Base-by-base conservation (phyloP, 2,329 filamentous ascomycete species). In the Colletotrichum tropicicola region DNA sequence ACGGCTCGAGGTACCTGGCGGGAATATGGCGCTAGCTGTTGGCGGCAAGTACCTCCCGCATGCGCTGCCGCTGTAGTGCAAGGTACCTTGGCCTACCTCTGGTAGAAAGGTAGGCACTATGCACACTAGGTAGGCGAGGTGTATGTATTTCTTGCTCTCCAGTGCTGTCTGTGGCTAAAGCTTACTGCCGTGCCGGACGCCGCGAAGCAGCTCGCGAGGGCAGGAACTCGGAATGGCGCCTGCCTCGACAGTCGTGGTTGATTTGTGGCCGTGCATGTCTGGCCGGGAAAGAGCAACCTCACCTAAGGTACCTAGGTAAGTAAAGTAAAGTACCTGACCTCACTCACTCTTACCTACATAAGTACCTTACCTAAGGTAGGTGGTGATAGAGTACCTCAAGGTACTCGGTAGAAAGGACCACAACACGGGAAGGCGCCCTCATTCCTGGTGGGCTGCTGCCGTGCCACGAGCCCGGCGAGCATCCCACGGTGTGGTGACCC, bases 401-500 rank as follows among this genome's bases (percentile, higher is more conserved):
- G 32, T 13, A 13, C 12, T 35, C 32, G n/a, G n/a, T 35, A 15
- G 32, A 15, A 35, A 35, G n/a, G 5, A 35, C 12, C 32, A 35
- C 12, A 6, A 35, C 12, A 35, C 7, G 12, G 5, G 32, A 12
- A 4, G 32, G 32, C 32, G n/a, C 10, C 13, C 12, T 13, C 12
- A 35, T 15, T 12, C 32, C 12, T 13, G 32, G 32, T 35, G 32
- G 32, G 32, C 32, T 52, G 37, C 37, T 17, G 37, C 37, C 37
- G 19, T 21, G 39, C 19, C 39, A 23, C n/a, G n/a, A 43, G n/a
- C 19, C 39, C 17, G 39, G 19, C 9, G 19, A 57, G 44, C 37
- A 62, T 58, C 28, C 53, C 53, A 39, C 25, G 43, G 37, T 45
- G 45, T 51, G 37, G 45, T 62, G 30, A 37, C 49, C 44, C 49